Evolutionary conservation across 1,284 basidiomycete genomes (phyloP).

Genomic region (Sphagnurus paluster): DNA sequence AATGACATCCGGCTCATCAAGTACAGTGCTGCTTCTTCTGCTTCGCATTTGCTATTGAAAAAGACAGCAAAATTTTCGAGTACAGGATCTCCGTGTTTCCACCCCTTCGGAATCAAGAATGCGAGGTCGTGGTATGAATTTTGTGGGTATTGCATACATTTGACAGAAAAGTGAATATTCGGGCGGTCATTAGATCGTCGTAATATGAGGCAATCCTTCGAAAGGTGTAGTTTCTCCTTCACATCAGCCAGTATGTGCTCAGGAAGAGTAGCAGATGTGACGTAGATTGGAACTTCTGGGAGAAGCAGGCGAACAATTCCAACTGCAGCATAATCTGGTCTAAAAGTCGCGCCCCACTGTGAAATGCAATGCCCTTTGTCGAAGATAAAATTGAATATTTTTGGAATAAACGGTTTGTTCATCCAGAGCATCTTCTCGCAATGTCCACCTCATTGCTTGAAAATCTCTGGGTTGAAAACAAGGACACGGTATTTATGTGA

Average conservation of each 20-base stretch:
- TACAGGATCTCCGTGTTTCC: constrained; percentile 2
- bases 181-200: constrained; percentile 31
- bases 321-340: constrained; percentile 29
- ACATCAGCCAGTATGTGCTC: constrained; percentile 24
- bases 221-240: constrained; percentile 21
- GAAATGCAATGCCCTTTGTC: constrained; percentile 38
- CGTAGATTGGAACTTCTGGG: constrained; percentile 24
- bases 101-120: constrained; percentile 7
- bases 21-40: constrained; percentile 14
- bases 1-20: constrained; percentile 17
- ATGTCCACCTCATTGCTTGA: neutral
- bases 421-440: constrained; percentile 22
- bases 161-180: constrained; percentile 30
- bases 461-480: constrained; percentile 5
- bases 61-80: constrained; percentile 27
- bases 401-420: constrained; percentile 22
- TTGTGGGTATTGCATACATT: constrained; percentile 24
- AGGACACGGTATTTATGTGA: neutral
- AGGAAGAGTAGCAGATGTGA: constrained; percentile 37
- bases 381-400: constrained; percentile 27
- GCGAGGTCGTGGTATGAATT: constrained; percentile 29
- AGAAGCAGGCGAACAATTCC: constrained; percentile 25
- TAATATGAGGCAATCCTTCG: constrained; percentile 9
- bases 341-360: constrained; percentile 32
- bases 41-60: constrained; percentile 23